Evolutionary conservation across 2,329 filamentous ascomycete species (phyloP), one percentile per base, ranked within the genome.

Genomic region (Colletotrichum graminicola): DNA sequence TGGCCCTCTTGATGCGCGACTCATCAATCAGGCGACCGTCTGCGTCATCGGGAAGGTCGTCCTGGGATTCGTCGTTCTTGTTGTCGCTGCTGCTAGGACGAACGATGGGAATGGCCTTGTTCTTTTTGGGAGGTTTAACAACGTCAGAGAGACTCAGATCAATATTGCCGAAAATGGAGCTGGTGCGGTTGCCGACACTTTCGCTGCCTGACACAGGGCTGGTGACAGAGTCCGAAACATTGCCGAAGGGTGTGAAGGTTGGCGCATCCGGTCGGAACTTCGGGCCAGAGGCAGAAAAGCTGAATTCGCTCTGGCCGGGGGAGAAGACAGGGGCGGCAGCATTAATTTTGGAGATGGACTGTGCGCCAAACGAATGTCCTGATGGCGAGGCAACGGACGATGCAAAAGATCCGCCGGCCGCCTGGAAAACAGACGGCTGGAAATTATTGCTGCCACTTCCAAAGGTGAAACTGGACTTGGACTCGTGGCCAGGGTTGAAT

Each of bases 71-170:
- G 52, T 54, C 26, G 23, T 76, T 71, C 23, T 77, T 74, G 3
- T 84, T 83, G n/a, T 57, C 55, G n/a, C 66, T 61, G 75, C 85
- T 90, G 75, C 90, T 85, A 1, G 93, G 93, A 49, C 86, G 87
- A 12, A 95, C 82, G 73, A 97, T 97, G 0, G 94, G 93, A 66
- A 97, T 88, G 12, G 94, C 94, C 82, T 96, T 98, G 5, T 91
- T 93, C 75, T 90, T 90, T 81, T 93, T 94, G 0, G 82, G 80
- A 8, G 91, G 88, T 76, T 92, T 92, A 36, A 89, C 82, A 61
- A 90, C 86, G 29, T 93, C 90, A 18, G 87, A 85, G 41, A 86
- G 80, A 66, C 85, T 88, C 41, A 93, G 82, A 73, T 90, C 88
- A 74, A 95, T 91, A 52, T 90, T 91, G 60, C 90, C 87, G 78